Evolutionary conservation across 495 filamentous ascomycete genomes (phyloP), one percentile per base, ranked within the genome.

Genomic region (Bathelium albidoporum): DNA sequence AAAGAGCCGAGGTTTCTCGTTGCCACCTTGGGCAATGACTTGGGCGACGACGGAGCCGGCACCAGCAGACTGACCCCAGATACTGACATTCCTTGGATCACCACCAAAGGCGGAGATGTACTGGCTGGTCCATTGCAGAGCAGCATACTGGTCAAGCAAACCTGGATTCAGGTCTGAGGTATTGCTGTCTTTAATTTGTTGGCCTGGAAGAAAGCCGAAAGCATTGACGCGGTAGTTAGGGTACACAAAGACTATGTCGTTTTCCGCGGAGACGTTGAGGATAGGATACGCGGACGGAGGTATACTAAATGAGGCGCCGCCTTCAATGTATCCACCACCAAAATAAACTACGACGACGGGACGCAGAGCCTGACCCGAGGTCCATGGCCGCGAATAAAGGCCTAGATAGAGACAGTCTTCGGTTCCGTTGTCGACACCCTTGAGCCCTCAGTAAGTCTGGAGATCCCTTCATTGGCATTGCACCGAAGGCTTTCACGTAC

Each of bases 331-430:
- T 0, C 74, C 84, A 1, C 85, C 85, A 22, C 84, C 84, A 66
- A 84, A 85, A 65, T 85, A 86, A 28, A 78, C 78, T 2, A 85
- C 78, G 1, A 86, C 71, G 0, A 87, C 84, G 0, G 84, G 85
- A 18, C 82, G 59, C 11, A 67, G 58, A 10, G 74, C 32, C 72
- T 77, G 20, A 72, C 61, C 58, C 73, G 64, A 45, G 9, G 66
- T 62, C 82, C 82, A 86, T 7, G 83, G 83, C 0, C 82, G 78
- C 2, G 82, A 79, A 70, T 84, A 85, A 0, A 86, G 70, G 11
- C 78, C 80, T 1, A 87, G 73, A 60, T 85, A 86, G 2, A 86
- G 72, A 69, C 83, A 86, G 66, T 87, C 83, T 71, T 87, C 84
- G 16, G 78, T 79, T 1, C 84, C 85, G 58, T 85, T 88, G 16